Percentiles rank a stretch among this genome's conserved stretches.
phyloP scores from a whole-genome alignment of 2,329 filamentous ascomycete species.

The Botryotinia narcissicola region DNA sequence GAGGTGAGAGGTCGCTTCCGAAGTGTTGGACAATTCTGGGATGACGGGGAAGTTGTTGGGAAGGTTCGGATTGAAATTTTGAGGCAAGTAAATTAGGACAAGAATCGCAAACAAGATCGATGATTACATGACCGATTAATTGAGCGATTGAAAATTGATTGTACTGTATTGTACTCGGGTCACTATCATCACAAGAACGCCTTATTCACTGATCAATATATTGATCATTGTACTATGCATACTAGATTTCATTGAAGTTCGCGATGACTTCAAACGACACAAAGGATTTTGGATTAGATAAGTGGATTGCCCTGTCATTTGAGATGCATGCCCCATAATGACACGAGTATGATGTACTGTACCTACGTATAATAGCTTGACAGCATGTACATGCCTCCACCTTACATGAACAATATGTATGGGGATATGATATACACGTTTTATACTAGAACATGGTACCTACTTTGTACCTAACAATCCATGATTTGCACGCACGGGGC shows the following conservation, averaged over 20 bases:
- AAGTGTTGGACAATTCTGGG: slow-evolving; percentile 8
- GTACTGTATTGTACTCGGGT: background rate
- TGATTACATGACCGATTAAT: background rate
- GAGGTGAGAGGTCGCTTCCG: slow-evolving; percentile 8
- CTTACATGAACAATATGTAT: slow-evolving; percentile 1
- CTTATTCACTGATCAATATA: background rate
- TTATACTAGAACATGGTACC: slow-evolving; percentile 1
- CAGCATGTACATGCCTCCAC: background rate
- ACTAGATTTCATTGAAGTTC: background rate
- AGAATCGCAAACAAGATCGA: slow-evolving; percentile 1
- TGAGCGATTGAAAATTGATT: background rate
- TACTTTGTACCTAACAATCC: slow-evolving; percentile 5
- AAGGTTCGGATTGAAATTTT: background rate
- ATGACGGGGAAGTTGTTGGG: slow-evolving; percentile 14
- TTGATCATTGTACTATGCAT: slow-evolving; percentile 11
- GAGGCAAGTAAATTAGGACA: background rate
- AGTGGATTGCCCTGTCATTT: background rate
- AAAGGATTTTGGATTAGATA: background rate
- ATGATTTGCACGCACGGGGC: background rate
- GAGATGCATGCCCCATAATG: background rate
- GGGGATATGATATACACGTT: slow-evolving; percentile 5
- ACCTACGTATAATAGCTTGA: background rate
- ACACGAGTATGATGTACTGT: slow-evolving; percentile 13
- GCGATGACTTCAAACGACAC: background rate
- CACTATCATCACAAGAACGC: slow-evolving; percentile 4